A percentile compares a stretch with the other conserved stretches of the same genome.
Evolutionary conservation across 2,329 filamentous ascomycete genomes (phyloP).

Genomic region (Verticillium nonalfalfae): DNA sequence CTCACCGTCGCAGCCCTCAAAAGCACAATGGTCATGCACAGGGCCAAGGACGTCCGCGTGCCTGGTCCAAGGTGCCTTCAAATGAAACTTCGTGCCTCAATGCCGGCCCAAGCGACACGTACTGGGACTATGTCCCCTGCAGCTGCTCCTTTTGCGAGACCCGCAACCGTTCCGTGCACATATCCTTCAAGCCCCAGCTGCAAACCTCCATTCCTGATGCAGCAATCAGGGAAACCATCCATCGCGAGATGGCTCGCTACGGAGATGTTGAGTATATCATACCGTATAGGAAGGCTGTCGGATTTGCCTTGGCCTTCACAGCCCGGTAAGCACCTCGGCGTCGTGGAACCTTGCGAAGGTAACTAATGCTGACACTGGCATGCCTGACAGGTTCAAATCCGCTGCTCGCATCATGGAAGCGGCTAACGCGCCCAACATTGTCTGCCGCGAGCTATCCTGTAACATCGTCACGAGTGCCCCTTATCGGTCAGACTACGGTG

Average conservation of each 20-base stretch:
- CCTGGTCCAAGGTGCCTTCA: not conserved
- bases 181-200: not conserved
- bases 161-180: not conserved
- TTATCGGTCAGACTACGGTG: constrained; percentile 1
- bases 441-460: not conserved
- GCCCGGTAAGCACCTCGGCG: not conserved
- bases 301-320: not conserved
- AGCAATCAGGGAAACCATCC: not conserved
- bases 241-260: not conserved
- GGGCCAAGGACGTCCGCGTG: not conserved
- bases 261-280: not conserved
- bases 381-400: not conserved
- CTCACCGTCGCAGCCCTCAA: not conserved
- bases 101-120: not conserved
- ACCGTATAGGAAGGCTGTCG: not conserved
- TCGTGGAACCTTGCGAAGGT: too few species aligned
- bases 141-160: not conserved
- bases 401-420: not conserved
- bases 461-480: not conserved
- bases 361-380: not conserved
- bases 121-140: not conserved
- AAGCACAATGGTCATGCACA: not conserved
- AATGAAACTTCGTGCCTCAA: not conserved
- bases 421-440: not conserved
- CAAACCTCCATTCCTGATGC: not conserved